Evolutionary conservation across 805 yeast genomes (phyloP), one percentile per base, ranked within the genome.

Genomic region (Scheffersomyces amazonensis): DNA sequence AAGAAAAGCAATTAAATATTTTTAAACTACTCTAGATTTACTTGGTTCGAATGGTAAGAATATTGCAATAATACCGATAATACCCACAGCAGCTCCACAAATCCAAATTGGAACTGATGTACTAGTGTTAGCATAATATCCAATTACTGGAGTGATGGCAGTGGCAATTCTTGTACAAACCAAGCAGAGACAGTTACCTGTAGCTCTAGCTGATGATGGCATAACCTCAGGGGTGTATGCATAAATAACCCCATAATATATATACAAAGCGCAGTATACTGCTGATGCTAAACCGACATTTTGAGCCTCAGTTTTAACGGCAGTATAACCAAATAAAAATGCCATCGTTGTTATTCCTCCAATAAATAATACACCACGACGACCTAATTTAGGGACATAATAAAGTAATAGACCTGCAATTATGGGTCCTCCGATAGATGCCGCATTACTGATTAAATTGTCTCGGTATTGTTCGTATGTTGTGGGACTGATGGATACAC

Each of bases 291-390:
- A 76, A 4, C 58, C 70, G 35, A 62, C 53, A 46, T 62, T 54
- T 16, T 63, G 59, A 21, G 69, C 58, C 36, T 74, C 62, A 0
- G 80, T 72, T 54, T 72, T 69, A 11, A 78, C 80, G 1, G 78
- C 71, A 13, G 86, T 80, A 50, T 78, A 80, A 31, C 80, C 81
- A 54, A 80, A 78, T 36, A 81, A 53, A 36, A 80, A 68, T 2
- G 76, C 76, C 73, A 79, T 80, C 0, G 80, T 64, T 19, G 73
- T 46, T 2, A 80, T 15, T 3, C 80, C 75, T 23, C 83, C 81
- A 38, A 75, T 59, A 3, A 62, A 59, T 72, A 80, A 64, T 0
- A 81, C 70, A n/a, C 83, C 83, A 49, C 76, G 67, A 54, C 83
- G 64, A 7, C 83, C 82, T 17, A 79, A 53, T 20, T 35, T 36